Percentiles rank a stretch among this genome's conserved stretches.
Evolutionary conservation across 192 early-diverging fungal species (phyloP).

Genomic region (Blastocladiella britannica): DNA sequence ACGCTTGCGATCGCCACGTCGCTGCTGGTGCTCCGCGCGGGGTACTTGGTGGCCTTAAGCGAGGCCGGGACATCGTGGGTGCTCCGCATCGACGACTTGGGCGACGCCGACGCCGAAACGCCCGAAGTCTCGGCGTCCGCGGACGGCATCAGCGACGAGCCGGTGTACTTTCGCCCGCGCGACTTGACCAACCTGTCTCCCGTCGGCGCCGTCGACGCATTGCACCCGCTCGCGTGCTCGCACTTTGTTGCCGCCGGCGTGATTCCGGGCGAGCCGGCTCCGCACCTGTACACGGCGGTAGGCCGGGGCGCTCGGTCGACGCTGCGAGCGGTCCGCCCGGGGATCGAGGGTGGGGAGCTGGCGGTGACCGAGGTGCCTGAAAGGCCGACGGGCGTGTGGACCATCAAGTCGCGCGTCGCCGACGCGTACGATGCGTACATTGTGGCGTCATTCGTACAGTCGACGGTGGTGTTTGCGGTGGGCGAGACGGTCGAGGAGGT

Average conservation of each 20-base stretch:
- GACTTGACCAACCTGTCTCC: conserved; percentile 59
- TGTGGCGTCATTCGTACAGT: conserved; percentile 76
- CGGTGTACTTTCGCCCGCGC: conserved; percentile 46
- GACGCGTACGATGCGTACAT: conserved; percentile 65
- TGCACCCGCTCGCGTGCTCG: conserved; percentile 61
- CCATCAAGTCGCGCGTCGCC: conserved; percentile 14
- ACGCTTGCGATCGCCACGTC: conserved; percentile 61
- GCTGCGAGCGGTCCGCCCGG: conserved; percentile 78
- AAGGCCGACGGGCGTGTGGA: conserved; percentile 82
- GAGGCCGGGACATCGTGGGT: conserved; percentile 82
- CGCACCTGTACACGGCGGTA: conserved; percentile 79
- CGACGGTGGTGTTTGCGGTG: conserved; percentile 77
- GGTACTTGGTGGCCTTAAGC: conserved; percentile 75
- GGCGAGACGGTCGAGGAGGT: conserved; percentile 86
- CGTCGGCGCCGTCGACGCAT: conserved; percentile 78
- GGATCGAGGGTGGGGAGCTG: conserved; percentile 76
- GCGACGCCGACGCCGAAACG: conserved; percentile 66
- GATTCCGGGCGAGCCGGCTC: conserved; percentile 70
- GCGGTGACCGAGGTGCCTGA: conserved; percentile 83
- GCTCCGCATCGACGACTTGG: conserved; percentile 83
- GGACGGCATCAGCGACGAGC: conserved; percentile 37
- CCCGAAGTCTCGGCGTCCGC: conserved; percentile 51
- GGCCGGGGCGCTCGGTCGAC: conserved; percentile 60
- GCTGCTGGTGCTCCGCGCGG: conserved; percentile 71
- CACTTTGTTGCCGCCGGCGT: conserved; percentile 67